Conservation (phyloP, 768 basidiomycete species). For the Mycena vulgaris region DNA sequence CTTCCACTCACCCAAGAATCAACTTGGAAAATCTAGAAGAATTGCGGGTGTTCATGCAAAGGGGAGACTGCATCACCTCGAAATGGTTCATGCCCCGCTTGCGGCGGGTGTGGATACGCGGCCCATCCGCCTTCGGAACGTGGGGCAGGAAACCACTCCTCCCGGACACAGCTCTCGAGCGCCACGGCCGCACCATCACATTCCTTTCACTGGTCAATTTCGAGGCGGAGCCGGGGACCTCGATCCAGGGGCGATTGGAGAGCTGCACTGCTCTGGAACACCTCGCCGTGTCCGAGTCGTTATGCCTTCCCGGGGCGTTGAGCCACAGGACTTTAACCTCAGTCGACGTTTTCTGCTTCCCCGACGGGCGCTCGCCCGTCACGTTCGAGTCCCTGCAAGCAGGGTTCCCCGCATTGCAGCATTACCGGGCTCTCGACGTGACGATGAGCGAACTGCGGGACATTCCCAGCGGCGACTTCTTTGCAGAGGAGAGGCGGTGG, state of each 20-base stretch:
- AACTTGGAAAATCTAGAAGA: not conserved
- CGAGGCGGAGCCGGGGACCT: not conserved
- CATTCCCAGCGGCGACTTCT: not conserved
- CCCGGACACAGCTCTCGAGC: not conserved
- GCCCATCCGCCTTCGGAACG: not conserved
- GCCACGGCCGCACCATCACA: not conserved
- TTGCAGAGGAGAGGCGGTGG: not conserved
- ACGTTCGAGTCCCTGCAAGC: not conserved
- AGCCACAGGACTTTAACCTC: not conserved
- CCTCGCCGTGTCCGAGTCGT: not conserved
- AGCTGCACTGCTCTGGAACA: not conserved
- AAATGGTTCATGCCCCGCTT: not conserved
- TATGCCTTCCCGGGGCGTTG: not conserved
- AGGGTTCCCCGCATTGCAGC: not conserved
- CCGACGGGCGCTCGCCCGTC: not conserved
- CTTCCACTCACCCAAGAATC: not conserved
- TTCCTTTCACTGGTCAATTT: not conserved
- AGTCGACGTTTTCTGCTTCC: not conserved
- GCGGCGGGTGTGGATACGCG: not conserved
- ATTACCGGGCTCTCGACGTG: not conserved
- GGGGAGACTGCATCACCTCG: not conserved
- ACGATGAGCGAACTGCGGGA: not conserved
- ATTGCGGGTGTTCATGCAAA: not conserved
- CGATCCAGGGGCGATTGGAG: not conserved
- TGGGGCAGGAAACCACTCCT: not conserved